A percentile compares a stretch with the other conserved stretches of the same genome.
Conservation (phyloP, 805 yeast species). For the Lachancea lanzarotensis region DNA sequence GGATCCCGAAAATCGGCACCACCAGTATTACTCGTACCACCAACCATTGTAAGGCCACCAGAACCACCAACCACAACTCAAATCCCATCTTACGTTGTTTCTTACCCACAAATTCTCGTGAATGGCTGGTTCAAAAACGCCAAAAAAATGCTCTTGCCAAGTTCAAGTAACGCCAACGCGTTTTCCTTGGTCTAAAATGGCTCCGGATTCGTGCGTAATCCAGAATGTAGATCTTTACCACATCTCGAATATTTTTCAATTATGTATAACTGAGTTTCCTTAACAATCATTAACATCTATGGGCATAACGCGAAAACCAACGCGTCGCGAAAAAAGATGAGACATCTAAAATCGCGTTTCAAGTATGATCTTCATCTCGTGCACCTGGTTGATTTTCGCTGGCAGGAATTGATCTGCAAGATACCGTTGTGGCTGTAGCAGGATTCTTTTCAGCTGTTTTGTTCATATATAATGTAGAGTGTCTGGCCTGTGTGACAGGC, state of each 20-base stretch:
- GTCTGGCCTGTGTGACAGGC: too few relatives aligned
- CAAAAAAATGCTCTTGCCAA: neutral
- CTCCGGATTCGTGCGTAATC: neutral
- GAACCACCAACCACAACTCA: neutral
- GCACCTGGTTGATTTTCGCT: too few relatives aligned
- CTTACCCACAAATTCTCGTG: neutral
- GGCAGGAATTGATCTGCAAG: too few relatives aligned
- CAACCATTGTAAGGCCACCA: constrained; percentile 5
- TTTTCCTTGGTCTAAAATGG: neutral
- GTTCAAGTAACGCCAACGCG: neutral
- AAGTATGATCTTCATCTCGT: neutral
- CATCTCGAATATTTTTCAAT: neutral
- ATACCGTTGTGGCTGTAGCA: too few relatives aligned
- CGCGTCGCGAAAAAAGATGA: constrained; percentile 5
- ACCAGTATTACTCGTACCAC: constrained; percentile 5
- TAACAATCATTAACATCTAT: neutral
- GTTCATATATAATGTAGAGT: neutral
- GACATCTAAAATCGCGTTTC: neutral
- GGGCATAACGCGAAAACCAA: constrained; percentile 1
- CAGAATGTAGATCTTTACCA: neutral
- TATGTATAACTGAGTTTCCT: neutral
- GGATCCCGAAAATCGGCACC: constrained; percentile 8
- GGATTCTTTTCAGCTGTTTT: too few relatives aligned
- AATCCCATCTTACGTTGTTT: constrained; percentile 1
- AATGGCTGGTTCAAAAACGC: neutral